Evolutionary conservation across 345 rosid species (phyloP), one percentile per base, ranked within the genome.

Genomic region (Populus davidiana): DNA sequence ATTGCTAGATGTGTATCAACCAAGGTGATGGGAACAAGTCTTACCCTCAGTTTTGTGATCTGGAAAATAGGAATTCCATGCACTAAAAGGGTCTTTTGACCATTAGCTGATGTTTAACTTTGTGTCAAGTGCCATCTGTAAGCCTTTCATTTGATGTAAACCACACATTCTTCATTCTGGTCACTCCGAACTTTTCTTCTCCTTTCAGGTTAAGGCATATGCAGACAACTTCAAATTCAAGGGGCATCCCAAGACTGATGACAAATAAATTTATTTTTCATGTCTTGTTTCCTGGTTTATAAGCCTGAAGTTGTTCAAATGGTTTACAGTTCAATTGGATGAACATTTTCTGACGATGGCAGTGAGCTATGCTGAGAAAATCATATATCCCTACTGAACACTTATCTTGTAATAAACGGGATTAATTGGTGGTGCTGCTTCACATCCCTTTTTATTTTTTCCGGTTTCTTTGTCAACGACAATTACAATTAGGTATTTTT

Each of bases 211-310:
- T 33, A 81, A 81, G 72, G 50, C 81, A 36, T 77, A 77, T 64
- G 84, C 81, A 5, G 81, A 81, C 31, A 81, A 81, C 73, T 81
- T 81, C 78, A 81, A 81, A 72, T 81, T 77, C 64, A 81, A 64
- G 72, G 78, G 84, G 65, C 49, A 56, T 54, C 79, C 81, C 20
- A 71, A 86, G 76, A 31, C 87, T 35, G 85, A 87, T 41, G 80
- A 43, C 44, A 80, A 74, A 52, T 84, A 82, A 88, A 74, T 63
- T 36, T 56, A 35, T 50, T 50, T 64, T 67, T 69, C 67, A 39
- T 10, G 33, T 20, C 69, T 5, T 63, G 18, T 69, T 67, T n/a
- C 59, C 41, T 41, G 33, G 64, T 56, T 31, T 11, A 31, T 56
- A 61, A 64, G 54, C 72, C 49, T 21, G n/a, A 67, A 79, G 76